Conservation (phyloP, 164 flowering plant species). For the Piper longum region DNA sequence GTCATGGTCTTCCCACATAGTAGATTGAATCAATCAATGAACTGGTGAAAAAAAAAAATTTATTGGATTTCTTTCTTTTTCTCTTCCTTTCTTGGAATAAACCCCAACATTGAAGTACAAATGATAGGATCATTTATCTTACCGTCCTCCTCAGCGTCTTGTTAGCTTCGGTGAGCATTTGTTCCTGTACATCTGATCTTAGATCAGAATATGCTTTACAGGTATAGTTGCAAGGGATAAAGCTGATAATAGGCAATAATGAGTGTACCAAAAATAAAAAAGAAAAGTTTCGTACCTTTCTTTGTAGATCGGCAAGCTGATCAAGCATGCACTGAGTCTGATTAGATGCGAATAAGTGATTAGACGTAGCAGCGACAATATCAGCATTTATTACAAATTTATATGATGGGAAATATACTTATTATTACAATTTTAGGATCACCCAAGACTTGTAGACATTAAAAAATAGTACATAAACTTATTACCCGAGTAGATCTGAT, state of each 20-base stretch:
- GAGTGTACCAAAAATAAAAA: neutral
- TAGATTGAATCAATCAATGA: no score
- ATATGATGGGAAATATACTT: neutral
- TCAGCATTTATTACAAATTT: no score
- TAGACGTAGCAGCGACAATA: neutral
- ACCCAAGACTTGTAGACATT: neutral
- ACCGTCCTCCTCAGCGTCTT: constrained; percentile 63
- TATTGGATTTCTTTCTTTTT: no score
- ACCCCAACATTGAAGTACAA: no score
- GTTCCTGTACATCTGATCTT: constrained; percentile 38
- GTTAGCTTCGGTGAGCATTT: constrained; percentile 67
- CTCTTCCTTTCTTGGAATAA: no score
- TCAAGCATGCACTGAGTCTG: constrained; percentile 88
- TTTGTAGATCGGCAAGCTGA: constrained; percentile 66
- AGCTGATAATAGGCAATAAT: neutral
- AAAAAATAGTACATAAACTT: neutral
- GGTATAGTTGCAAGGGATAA: neutral
- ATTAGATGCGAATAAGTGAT: neutral
- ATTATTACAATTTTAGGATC: neutral
- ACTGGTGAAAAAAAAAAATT: no score
- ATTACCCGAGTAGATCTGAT: constrained; percentile 62
- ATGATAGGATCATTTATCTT: constrained; percentile 2
- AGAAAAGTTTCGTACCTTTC: constrained; percentile 30
- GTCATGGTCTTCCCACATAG: no score
- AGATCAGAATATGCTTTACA: neutral